These are phyloP conservation scores for Leptodermis oblonga DNA, from an alignment of 257 asterid species.

Conservation along the genomic window DNA sequence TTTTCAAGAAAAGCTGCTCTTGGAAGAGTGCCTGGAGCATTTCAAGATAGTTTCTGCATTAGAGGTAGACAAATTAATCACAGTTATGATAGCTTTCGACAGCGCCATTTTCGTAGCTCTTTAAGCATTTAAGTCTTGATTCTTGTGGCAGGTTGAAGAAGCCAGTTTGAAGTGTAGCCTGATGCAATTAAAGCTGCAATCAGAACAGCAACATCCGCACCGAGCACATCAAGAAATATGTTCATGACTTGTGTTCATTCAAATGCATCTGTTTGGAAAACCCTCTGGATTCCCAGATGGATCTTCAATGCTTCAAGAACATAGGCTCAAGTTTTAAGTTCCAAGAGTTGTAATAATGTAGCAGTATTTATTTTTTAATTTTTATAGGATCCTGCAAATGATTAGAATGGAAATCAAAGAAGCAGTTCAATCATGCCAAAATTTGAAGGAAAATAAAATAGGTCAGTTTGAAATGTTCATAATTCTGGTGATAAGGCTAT, in stretches of 20 bases:
- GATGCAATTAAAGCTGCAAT: conserved; percentile 42
- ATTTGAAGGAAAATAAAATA: too few species aligned
- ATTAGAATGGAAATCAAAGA: background rate
- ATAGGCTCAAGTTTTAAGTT: background rate
- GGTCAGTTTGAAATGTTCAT: background rate
- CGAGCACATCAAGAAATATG: background rate
- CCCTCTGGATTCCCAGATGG: background rate
- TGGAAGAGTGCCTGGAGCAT: conserved; percentile 79
- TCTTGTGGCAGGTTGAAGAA: conserved; percentile 50
- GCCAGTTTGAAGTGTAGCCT: conserved; percentile 59
- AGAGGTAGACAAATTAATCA: conserved; percentile 41
- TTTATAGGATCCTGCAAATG: background rate
- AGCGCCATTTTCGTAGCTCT: too few species aligned
- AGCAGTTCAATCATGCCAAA: background rate
- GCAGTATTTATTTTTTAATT: background rate
- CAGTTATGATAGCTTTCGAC: background rate
- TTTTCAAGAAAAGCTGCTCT: conserved; percentile 58
- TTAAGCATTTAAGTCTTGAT: too few species aligned
- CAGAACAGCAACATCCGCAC: conserved; percentile 21
- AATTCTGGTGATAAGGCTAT: background rate
- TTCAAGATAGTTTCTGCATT: conserved; percentile 45
- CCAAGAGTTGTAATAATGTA: too few species aligned
- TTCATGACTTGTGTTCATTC: background rate
- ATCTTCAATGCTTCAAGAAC: background rate
- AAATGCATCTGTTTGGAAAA: too few species aligned